Conservation (phyloP, 306 rosid genomes). For the Acacia crassicarpa region DNA sequence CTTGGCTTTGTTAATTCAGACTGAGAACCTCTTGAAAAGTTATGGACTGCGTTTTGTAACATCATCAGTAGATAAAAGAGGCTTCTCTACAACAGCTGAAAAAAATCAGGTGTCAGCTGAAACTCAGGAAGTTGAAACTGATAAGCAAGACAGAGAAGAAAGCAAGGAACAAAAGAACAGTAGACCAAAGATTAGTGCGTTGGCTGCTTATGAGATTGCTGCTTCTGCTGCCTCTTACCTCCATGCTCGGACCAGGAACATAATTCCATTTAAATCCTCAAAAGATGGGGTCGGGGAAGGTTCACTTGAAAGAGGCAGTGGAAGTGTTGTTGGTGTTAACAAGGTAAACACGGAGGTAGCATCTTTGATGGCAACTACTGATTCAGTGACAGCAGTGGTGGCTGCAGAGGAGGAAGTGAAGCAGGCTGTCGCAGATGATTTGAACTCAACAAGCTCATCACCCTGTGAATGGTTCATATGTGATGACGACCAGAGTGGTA, state of each 20-base stretch:
- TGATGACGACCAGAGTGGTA: conserved; percentile 69
- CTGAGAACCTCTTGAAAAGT: conserved; percentile 63
- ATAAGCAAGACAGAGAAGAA: conserved; percentile 34
- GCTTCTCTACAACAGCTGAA: conserved; percentile 53
- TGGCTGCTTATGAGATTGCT: conserved; percentile 72
- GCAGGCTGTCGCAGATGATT: conserved; percentile 94
- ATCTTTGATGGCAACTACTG: conserved; percentile 85
- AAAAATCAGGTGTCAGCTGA: conserved; percentile 39
- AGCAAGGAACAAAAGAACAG: conserved; percentile 35
- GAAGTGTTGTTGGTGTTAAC: conserved; percentile 33
- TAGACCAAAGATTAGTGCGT: conserved; percentile 58
- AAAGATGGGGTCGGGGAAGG: conserved; percentile 37
- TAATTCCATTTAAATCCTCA: conserved; percentile 76
- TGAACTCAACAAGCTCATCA: conserved; percentile 72
- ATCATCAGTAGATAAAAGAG: conserved; percentile 77
- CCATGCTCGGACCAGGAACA: conserved; percentile 65
- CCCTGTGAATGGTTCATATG: conserved; percentile 96
- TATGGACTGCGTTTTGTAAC: conserved; percentile 64
- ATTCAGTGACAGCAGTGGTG: conserved; percentile 91
- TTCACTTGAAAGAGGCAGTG: conserved; percentile 37
- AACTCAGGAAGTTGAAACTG: conserved; percentile 41
- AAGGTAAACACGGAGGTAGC: conserved; percentile 62
- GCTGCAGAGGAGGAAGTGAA: conserved; percentile 98
- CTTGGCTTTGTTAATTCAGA: conserved; percentile 53
- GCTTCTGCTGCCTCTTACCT: conserved; percentile 93